phyloP scores from a whole-genome alignment of 2,329 filamentous ascomycete genomes.

The Colletotrichum musae region DNA sequence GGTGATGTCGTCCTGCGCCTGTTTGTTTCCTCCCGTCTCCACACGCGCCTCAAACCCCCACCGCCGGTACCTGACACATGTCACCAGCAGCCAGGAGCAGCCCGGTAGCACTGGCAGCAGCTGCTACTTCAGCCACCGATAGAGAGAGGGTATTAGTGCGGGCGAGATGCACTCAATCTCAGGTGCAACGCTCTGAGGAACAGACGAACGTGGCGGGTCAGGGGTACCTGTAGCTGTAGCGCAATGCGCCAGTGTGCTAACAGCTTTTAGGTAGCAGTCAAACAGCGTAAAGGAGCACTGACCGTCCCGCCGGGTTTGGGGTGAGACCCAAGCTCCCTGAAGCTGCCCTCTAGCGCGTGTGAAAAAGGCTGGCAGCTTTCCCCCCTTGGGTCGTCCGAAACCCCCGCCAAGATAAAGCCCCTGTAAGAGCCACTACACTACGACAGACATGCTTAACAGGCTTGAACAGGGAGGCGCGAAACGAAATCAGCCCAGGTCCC shows the following conservation, averaged over 20 bases:
- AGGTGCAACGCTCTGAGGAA: background rate
- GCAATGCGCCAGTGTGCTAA: no score
- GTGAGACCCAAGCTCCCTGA: conserved; percentile 2
- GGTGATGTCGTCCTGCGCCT: background rate
- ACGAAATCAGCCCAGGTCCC: conserved; percentile 30
- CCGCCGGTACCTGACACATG: conserved; percentile 33
- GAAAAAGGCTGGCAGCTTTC: conserved; percentile 7
- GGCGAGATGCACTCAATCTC: background rate
- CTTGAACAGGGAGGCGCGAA: conserved; percentile 16
- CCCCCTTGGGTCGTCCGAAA: conserved; percentile 22
- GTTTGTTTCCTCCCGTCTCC: conserved; percentile 24
- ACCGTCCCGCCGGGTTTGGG: background rate
- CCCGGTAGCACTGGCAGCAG: background rate
- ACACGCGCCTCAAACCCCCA: conserved; percentile 10
- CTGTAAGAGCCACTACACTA: conserved; percentile 27
- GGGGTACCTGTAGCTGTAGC: background rate
- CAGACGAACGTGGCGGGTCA: background rate
- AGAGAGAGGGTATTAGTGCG: no score
- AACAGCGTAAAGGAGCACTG: no score
- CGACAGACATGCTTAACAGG: conserved; percentile 9
- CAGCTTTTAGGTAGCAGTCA: no score
- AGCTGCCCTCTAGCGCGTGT: conserved; percentile 20
- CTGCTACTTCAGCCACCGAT: no score
- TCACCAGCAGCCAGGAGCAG: conserved; percentile 11
- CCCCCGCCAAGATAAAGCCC: conserved; percentile 39